Base-by-base conservation (phyloP, 805 yeast genomes). In the Metschnikowia anglica region DNA sequence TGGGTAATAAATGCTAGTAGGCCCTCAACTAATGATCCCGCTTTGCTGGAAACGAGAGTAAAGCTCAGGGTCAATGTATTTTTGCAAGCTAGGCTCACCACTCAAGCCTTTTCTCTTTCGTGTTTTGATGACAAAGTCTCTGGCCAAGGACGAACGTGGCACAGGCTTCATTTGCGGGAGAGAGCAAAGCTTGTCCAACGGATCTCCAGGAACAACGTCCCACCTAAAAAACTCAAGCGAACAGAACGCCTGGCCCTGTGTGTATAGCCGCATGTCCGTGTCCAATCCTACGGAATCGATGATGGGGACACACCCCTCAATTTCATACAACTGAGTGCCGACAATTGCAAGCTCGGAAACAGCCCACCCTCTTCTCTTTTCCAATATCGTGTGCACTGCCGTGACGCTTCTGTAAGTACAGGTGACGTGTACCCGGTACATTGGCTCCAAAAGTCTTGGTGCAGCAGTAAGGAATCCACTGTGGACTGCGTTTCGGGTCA, bases 281-380 rank as follows among this genome's bases (percentile, higher is more conserved):
- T 88, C 97, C 35, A 93, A 72, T 0, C 98, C 99, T 41, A 84
- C 69, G 2, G 97, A 84, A 50, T 93, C 99, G 35, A 93, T 85
- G 1, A 87, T 93, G 0, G 99, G 99, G 0, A 93, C 66, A 23
- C 61, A 63, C 0, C 90, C 96, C 29, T 65, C 65, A 0, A 88
- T 66, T 45, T 68, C 73, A 53, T 72, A 79, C 8, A 91, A 62
- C 10, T 79, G 85, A 0, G 98, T 82, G 0, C 88, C 97, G 0
- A 80, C 81, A 17, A 91, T 77, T 2, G 88, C 80, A 0, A 46
- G 48, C 26, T 73, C 77, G 0, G 59, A 56, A 5, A 68, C 47
- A 0, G 79, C 58, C 44, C 53, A 51, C 3, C 97, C 98, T 56
- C 98, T 76, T 61, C 98, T 74, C 42, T 68, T 76, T 3, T 69